Percentiles rank a stretch among this genome's conserved stretches.
Evolutionary conservation across 768 basidiomycete species (phyloP).

Genomic region (Lactifluus rugatus): DNA sequence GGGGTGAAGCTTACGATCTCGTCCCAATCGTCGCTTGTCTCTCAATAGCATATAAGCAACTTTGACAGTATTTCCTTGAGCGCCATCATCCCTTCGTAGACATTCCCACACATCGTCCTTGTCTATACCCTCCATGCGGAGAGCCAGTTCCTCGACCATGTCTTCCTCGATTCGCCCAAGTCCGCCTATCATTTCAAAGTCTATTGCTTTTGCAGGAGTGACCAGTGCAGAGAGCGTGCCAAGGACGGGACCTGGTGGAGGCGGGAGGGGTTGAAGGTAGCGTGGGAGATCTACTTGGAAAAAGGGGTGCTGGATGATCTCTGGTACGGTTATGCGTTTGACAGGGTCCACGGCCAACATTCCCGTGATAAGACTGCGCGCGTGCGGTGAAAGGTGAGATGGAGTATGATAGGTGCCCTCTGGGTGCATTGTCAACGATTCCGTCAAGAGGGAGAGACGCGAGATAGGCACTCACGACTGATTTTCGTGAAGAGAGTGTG

Average conservation of each 20-base stretch:
- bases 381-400: constrained; percentile 66
- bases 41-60: constrained; percentile 91
- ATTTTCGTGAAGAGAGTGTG: constrained; percentile 91
- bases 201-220: constrained; percentile 50
- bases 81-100: constrained; percentile 71
- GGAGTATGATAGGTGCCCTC: constrained; percentile 87
- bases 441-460: not conserved
- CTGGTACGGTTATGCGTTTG: constrained; percentile 86
- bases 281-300: constrained; percentile 77
- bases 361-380: constrained; percentile 64
- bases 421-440: constrained; percentile 25
- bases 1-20: constrained; percentile 58
- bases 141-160: constrained; percentile 73
- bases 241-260: constrained; percentile 65
- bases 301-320: constrained; percentile 87
- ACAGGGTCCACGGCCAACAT: constrained; percentile 95
- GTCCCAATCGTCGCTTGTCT: constrained; percentile 76
- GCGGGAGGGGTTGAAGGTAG: constrained; percentile 80
- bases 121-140: constrained; percentile 61
- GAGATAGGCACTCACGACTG: constrained; percentile 45
- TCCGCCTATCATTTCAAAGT: constrained; percentile 84
- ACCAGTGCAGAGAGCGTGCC: constrained; percentile 67
- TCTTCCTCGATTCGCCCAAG: constrained; percentile 88
- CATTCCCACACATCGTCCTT: constrained; percentile 85
- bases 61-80: constrained; percentile 86